A percentile compares a stretch with the other conserved stretches of the same genome.
Conservation (phyloP, 768 basidiomycete genomes). For the Pleurotus sapidus region DNA sequence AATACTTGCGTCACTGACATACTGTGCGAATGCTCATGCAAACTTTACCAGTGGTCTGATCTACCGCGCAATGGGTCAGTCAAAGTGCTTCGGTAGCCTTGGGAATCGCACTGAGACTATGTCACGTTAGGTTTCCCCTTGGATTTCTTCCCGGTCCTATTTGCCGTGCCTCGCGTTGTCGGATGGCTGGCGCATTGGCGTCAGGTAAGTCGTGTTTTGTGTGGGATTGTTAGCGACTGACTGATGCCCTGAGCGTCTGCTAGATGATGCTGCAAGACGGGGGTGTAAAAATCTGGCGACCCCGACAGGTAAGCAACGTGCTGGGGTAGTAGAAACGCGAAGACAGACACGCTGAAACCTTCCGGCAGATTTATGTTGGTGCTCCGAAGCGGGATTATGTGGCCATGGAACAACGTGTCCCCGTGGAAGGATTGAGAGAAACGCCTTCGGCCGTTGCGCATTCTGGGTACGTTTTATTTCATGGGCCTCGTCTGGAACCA, state of each 20-base stretch:
- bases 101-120: slow-evolving; percentile 13
- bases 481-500: slow-evolving; percentile 9
- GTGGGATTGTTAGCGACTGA: slow-evolving; percentile 2
- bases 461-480: slow-evolving; percentile 60
- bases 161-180: slow-evolving; percentile 88
- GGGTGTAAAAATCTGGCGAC: slow-evolving; percentile 93
- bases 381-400: slow-evolving; percentile 73
- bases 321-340: slow-evolving; percentile 10
- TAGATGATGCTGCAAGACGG: slow-evolving; percentile 90
- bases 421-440: slow-evolving; percentile 51
- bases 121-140: slow-evolving; percentile 71
- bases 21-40: slow-evolving; percentile 7
- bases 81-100: not conserved
- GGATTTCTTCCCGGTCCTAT: slow-evolving; percentile 93
- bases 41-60: slow-evolving; percentile 65
- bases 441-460: slow-evolving; percentile 65
- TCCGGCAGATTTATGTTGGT: slow-evolving; percentile 74
- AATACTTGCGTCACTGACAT: slow-evolving; percentile 10
- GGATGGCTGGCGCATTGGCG: slow-evolving; percentile 95
- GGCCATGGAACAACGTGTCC: slow-evolving; percentile 54
- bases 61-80: slow-evolving; percentile 85
- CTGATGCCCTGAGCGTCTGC: slow-evolving; percentile 8
- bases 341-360: not conserved
- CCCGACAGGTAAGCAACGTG: slow-evolving; percentile 58
- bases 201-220: slow-evolving; percentile 46